phyloP scores from a whole-genome alignment of 2,329 filamentous ascomycete species.

The Dothiorella sarmentorum region DNA sequence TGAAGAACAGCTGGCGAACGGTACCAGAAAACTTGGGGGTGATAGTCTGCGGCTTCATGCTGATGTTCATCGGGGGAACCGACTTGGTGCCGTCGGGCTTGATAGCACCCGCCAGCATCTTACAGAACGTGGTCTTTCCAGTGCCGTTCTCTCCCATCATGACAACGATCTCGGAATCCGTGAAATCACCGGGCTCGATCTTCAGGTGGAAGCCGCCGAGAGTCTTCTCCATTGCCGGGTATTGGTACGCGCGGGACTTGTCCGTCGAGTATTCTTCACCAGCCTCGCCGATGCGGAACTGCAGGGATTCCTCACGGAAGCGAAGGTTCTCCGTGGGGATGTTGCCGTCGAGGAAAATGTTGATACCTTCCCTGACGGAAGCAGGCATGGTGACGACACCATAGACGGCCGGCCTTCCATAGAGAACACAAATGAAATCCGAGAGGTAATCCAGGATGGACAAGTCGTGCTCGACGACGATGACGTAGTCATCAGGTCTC shows the following conservation, averaged over 20 bases:
- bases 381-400: constrained; percentile 95
- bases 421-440: constrained; percentile 96
- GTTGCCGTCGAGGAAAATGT: constrained; percentile 97
- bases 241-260: constrained; percentile 78
- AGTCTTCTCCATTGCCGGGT: constrained; percentile 90
- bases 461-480: constrained; percentile 98
- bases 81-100: constrained; percentile 79
- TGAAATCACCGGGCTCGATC: constrained; percentile 82
- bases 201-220: constrained; percentile 81
- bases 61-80: constrained; percentile 92
- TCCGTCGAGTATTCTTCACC: constrained; percentile 85
- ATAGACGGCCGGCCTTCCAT: constrained; percentile 91
- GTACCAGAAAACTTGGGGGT: constrained; percentile 97
- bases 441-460: constrained; percentile 98
- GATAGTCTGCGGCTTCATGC: constrained; percentile 99
- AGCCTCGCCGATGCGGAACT: constrained; percentile 89
- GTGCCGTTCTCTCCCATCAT: constrained; percentile 99
- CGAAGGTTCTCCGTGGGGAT: constrained; percentile 98
- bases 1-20: constrained; percentile 97
- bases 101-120: constrained; percentile 85
- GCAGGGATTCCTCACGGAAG: constrained; percentile 94
- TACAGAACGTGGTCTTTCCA: constrained; percentile 98
- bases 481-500: constrained; percentile 87
- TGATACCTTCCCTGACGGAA: constrained; percentile 98
- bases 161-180: constrained; percentile 96